Base-by-base conservation (phyloP, 1,139 yeast species). In the Suhomyces chickasaworum region DNA sequence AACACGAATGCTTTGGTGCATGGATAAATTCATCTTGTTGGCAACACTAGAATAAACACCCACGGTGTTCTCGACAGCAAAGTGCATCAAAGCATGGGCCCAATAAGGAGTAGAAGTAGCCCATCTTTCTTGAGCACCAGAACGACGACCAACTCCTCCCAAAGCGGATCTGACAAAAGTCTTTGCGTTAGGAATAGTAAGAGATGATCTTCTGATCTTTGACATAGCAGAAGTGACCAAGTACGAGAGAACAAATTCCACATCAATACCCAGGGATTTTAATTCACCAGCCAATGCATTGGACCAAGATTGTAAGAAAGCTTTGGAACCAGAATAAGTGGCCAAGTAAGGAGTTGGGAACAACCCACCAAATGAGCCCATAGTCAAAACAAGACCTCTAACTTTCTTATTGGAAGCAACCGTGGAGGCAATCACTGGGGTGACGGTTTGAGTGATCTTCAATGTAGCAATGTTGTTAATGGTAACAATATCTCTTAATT, bases 311-410 rank as follows among this genome's bases (percentile, higher is more conserved):
- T 93, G 98, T 60, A 93, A 76, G 68, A 93, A 93, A 6, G 96
- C 91, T 73, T 93, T 93, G 43, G 98, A 90, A 13, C 99, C 99
- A 15, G 98, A 87, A 71, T 93, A 93, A 7, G 93, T 86, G 18
- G 98, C 96, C 60, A 95, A 78, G 57, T 83, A 78, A 18, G 99
- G 97, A 15, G 97, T 86, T 46, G 99, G 99, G 44, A 89, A 76
- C 54, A 90, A 77, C 1, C 98, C 99, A 44, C 96, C 96, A 63
- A 93, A 93, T 1, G 98, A 91, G 32, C 99, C 97, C 97, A 93
- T 89, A 35, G 95, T 90, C 60, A 93, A 73, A 50, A 95, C 80
- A 59, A 93, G 78, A 34, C 96, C 96, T 52, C 80, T 77, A 23
- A 70, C 61, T 39, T 68, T 66, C 52, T 63, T 55, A 53, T 72